Evolutionary conservation across 2,329 filamentous ascomycete species (phyloP), one percentile per base, ranked within the genome.

Genomic region (Emmonsiellopsis sp.): DNA sequence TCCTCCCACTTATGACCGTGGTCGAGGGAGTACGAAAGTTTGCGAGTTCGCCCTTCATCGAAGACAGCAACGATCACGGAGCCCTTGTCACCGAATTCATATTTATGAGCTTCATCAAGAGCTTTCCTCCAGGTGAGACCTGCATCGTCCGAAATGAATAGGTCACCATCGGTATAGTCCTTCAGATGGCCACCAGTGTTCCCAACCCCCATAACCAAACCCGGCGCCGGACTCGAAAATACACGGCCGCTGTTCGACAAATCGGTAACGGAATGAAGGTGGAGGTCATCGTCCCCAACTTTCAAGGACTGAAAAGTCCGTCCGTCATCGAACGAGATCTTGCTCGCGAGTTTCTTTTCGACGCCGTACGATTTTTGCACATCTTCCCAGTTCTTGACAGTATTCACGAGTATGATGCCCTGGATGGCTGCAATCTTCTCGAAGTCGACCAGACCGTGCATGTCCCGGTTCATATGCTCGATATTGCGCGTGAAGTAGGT

Each of bases 301-400:
- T 84, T 88, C 59, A 97, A 74, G 5, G 79, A 67, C 54, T 89
- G 81, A 69, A 94, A 97, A 0, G 85, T 92, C 62, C 91, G 80
- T 26, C 94, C 93, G 68, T 98, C 93, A 64, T 98, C 91, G 65
- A 97, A 98, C 49, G 88, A 95, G 66, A 98, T 96, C 62, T 84
- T 78, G 34, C 87, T 89, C 57, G 84, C 78, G 45, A 95, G 57
- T 56, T 74, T 69, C 64, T 88, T 82, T 73, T 72, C 63, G 1
- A 73, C 73, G 7, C 66, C 66, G 11, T 73, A 66, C 44, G 77
- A 71, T 34, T 76, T 76, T 51, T 84, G 78, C 0, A 94, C 82
- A 1, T 89, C 85, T 59, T 91, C 76, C 72, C 83, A 89, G 65
- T 98, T 98, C 50, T 89, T 81, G 16, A 98, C 90, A 13, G 82